Conservation (phyloP, 441 rosid species). For the Metrosideros polymorpha region DNA sequence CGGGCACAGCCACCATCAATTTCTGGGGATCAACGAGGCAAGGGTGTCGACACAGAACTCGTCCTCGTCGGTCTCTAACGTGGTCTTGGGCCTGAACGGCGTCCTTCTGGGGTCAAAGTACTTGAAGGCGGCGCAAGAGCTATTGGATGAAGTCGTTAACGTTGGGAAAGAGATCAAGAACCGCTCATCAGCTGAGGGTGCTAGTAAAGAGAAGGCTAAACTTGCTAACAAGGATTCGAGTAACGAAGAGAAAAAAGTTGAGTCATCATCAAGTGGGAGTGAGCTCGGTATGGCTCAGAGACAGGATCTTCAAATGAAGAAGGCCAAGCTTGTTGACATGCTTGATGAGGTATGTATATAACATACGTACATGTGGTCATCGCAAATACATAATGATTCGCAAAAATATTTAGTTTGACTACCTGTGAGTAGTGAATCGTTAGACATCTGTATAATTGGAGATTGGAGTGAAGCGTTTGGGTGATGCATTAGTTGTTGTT, state of each 20-base stretch:
- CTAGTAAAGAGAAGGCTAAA: slow-evolving; percentile 14
- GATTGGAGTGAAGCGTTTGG: background rate
- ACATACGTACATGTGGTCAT: background rate
- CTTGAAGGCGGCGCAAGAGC: slow-evolving; percentile 63
- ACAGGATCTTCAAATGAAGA: slow-evolving; percentile 54
- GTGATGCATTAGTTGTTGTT: background rate
- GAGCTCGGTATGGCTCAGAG: slow-evolving; percentile 36
- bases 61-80: slow-evolving; percentile 32
- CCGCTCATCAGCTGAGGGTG: slow-evolving; percentile 2
- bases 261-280: slow-evolving; percentile 9
- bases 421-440: background rate
- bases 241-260: slow-evolving; percentile 6
- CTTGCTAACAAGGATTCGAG: slow-evolving; percentile 11
- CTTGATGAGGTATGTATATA: slow-evolving; percentile 43
- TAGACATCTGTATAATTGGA: background rate
- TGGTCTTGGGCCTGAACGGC: slow-evolving; percentile 16
- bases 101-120: slow-evolving; percentile 41
- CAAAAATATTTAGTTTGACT: background rate
- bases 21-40: background rate
- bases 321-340: slow-evolving; percentile 52
- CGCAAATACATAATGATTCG: background rate
- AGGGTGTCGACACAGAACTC: slow-evolving; percentile 17
- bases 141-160: slow-evolving; percentile 54
- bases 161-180: slow-evolving; percentile 22
- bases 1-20: background rate